Percentiles rank a stretch among this genome's conserved stretches.
Conservation (phyloP, 352 stramenopile genomes). For the Pythium aquatile region DNA sequence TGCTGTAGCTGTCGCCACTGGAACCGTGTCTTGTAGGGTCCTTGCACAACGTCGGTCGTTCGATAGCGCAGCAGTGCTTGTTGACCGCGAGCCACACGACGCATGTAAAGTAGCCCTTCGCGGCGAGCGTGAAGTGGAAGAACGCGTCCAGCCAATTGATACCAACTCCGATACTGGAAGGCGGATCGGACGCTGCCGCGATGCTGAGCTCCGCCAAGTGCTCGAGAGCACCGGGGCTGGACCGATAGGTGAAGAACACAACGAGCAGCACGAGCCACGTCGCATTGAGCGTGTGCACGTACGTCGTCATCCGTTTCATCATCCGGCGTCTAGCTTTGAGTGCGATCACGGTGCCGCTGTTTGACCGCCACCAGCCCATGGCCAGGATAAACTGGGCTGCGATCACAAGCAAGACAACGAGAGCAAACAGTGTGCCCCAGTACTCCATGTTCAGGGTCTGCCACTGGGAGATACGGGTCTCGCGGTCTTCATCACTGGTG, state of each 20-base stretch:
- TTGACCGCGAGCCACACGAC: slow-evolving; percentile 70
- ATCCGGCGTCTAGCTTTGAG: slow-evolving; percentile 63
- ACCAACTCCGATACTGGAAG: neutral
- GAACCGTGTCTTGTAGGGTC: neutral
- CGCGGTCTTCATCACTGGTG: slow-evolving; percentile 26
- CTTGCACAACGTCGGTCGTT: slow-evolving; percentile 13
- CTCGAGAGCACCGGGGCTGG: slow-evolving; percentile 37
- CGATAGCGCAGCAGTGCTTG: slow-evolving; percentile 51
- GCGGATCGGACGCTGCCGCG: neutral
- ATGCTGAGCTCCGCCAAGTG: slow-evolving; percentile 27
- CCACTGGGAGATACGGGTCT: slow-evolving; percentile 44
- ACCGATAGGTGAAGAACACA: slow-evolving; percentile 61
- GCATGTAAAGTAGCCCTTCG: slow-evolving; percentile 60
- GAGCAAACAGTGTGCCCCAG: slow-evolving; percentile 53
- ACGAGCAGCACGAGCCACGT: slow-evolving; percentile 65
- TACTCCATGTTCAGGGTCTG: slow-evolving; percentile 56
- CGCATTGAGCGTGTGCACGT: slow-evolving; percentile 65
- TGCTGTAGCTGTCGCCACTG: slow-evolving; percentile 12
- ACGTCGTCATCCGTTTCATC: slow-evolving; percentile 75
- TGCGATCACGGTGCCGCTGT: slow-evolving; percentile 69
- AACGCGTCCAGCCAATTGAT: slow-evolving; percentile 45
- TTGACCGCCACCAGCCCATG: slow-evolving; percentile 74
- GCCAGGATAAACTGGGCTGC: slow-evolving; percentile 58
- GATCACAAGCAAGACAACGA: slow-evolving; percentile 62
- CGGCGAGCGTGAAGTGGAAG: slow-evolving; percentile 61